Evolutionary conservation across 2,329 filamentous ascomycete species (phyloP).

Genomic region (Didymella segeticola): DNA sequence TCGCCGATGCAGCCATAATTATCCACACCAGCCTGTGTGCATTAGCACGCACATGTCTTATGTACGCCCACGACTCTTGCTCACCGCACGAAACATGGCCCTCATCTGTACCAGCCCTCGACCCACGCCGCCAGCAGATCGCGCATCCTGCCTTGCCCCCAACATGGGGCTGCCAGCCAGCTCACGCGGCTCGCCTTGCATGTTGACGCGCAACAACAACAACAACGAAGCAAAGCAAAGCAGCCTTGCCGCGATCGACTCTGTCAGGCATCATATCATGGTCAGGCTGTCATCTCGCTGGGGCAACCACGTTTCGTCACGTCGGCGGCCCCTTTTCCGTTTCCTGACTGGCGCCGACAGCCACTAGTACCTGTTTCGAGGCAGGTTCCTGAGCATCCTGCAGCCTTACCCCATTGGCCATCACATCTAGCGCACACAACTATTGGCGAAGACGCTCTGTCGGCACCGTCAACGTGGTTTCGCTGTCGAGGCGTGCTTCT

Average conservation of each 20-base stretch:
- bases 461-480: slow-evolving; percentile 39
- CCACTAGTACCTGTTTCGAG: slow-evolving; percentile 32
- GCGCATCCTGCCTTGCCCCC: slow-evolving; percentile 4
- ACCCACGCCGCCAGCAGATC: slow-evolving; percentile 9
- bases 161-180: background rate
- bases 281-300: slow-evolving; percentile 29
- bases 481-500: slow-evolving; percentile 35
- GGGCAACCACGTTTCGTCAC: slow-evolving; percentile 21
- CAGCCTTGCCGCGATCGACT: slow-evolving; percentile 1
- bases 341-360: slow-evolving; percentile 23
- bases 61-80: slow-evolving; percentile 30
- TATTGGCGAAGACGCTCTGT: slow-evolving; percentile 27
- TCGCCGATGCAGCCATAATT: slow-evolving; percentile 22
- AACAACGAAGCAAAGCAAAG: background rate
- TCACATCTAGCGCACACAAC: slow-evolving; percentile 17
- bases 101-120: slow-evolving; percentile 9
- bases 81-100: slow-evolving; percentile 22
- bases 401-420: slow-evolving; percentile 41
- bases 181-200: slow-evolving; percentile 13
- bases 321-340: slow-evolving; percentile 24
- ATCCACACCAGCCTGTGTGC: slow-evolving; percentile 25
- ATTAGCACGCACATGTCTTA: slow-evolving; percentile 34
- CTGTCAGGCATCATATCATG: slow-evolving; percentile 20
- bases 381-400: slow-evolving; percentile 42
- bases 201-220: background rate